Conservation (phyloP, 1,284 basidiomycete genomes). For the Termitomyces sp. region DNA sequence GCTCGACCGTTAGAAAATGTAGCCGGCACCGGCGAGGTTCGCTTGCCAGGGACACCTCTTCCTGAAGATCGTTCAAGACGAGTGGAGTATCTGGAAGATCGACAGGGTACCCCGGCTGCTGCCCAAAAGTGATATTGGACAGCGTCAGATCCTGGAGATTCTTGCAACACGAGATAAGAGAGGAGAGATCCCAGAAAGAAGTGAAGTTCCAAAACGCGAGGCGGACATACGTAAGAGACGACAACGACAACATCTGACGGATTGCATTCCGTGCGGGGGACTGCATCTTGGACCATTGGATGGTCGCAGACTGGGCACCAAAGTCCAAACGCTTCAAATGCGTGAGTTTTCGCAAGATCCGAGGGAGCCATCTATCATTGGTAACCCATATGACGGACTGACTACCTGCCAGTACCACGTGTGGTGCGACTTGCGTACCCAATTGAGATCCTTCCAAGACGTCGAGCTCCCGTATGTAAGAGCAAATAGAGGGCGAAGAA, state of each 20-base stretch:
- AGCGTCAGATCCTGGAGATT: constrained; percentile 31
- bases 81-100: neutral
- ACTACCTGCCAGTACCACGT: constrained; percentile 19
- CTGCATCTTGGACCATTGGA: constrained; percentile 31
- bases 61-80: constrained; percentile 4
- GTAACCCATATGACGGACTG: constrained; percentile 32
- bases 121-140: constrained; percentile 20
- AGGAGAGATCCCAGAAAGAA: constrained; percentile 26
- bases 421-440: constrained; percentile 17
- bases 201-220: constrained; percentile 35
- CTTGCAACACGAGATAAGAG: constrained; percentile 26
- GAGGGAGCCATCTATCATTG: constrained; percentile 30
- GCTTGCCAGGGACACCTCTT: neutral
- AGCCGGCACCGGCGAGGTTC: constrained; percentile 17
- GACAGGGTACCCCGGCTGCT: constrained; percentile 5
- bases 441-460: constrained; percentile 29
- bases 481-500: constrained; percentile 15
- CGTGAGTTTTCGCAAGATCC: constrained; percentile 30
- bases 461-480: constrained; percentile 31
- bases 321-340: constrained; percentile 34
- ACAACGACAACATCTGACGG: constrained; percentile 25
- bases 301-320: constrained; percentile 26
- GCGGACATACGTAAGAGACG: constrained; percentile 31
- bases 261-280: constrained; percentile 29
- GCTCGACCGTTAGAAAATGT: constrained; percentile 36